Percentiles rank a stretch among this genome's conserved stretches.
These are phyloP conservation scores for Oidium heveae DNA, from an alignment of 2,329 filamentous ascomycete species.

Conservation along the genomic window DNA sequence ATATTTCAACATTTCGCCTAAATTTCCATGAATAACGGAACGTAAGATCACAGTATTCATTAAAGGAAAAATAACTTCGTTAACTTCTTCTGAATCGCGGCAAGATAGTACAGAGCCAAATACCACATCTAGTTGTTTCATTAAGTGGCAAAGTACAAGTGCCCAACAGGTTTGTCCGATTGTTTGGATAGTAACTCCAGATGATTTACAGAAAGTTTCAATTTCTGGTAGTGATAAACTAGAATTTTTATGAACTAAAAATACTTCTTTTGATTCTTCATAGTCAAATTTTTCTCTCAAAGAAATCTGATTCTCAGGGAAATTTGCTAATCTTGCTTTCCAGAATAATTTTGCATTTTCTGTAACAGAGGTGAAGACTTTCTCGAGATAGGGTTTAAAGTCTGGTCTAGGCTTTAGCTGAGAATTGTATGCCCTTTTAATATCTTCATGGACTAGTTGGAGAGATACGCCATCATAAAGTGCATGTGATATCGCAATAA, in stretches of 20 bases:
- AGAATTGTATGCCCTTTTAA: constrained; percentile 36
- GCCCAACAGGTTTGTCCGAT: constrained; percentile 58
- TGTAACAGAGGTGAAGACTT: constrained; percentile 16
- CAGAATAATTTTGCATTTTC: constrained; percentile 37
- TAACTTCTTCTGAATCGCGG: constrained; percentile 45
- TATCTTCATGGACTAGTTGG: constrained; percentile 43
- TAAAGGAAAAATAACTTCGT: constrained; percentile 53
- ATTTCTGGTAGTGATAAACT: constrained; percentile 18
- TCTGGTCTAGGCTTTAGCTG: constrained; percentile 18
- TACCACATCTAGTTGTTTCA: constrained; percentile 42
- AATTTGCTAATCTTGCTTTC: constrained; percentile 36
- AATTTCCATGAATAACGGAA: constrained; percentile 43
- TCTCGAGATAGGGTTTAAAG: constrained; percentile 27
- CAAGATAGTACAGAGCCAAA: constrained; percentile 73
- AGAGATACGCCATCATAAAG: constrained; percentile 81
- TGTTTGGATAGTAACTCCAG: constrained; percentile 48
- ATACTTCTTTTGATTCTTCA: constrained; percentile 1
- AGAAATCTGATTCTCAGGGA: constrained; percentile 18
- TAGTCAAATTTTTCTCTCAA: constrained; percentile 4
- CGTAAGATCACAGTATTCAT: constrained; percentile 78
- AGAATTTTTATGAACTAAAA: constrained; percentile 23
- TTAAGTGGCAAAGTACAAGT: constrained; percentile 36
- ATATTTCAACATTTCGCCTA: constrained; percentile 39
- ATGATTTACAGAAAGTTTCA: constrained; percentile 34
- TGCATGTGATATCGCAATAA: constrained; percentile 60